Conservation (phyloP, 805 yeast genomes). For the Starmerella bacillaris region DNA sequence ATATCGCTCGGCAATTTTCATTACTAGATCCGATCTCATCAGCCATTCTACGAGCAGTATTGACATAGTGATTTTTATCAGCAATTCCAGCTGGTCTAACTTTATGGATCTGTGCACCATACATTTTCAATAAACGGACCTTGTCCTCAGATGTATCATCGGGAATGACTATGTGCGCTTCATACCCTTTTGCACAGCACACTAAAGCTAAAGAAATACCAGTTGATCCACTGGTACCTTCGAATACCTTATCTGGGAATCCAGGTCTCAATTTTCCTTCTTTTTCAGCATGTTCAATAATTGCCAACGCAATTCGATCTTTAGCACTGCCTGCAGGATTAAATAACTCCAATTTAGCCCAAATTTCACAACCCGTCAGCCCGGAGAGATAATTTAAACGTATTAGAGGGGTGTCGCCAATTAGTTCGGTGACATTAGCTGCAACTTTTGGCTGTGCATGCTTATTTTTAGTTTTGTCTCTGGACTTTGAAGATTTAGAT, state of each 20-base stretch:
- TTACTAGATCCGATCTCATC: conserved; percentile 24
- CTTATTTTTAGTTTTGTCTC: not conserved
- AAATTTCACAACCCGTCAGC: conserved; percentile 62
- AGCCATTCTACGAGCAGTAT: conserved; percentile 60
- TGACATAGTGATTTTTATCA: conserved; percentile 83
- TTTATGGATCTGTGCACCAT: conserved; percentile 69
- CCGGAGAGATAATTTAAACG: conserved; percentile 51
- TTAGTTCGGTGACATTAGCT: conserved; percentile 57
- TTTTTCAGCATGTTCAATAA: conserved; percentile 50
- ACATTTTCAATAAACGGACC: conserved; percentile 43
- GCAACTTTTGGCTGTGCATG: not conserved
- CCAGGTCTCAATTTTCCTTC: conserved; percentile 40
- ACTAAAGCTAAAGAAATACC: conserved; percentile 86
- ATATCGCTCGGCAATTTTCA: conserved; percentile 42
- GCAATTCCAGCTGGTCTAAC: conserved; percentile 92
- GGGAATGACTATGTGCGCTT: conserved; percentile 83
- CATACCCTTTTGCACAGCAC: conserved; percentile 76
- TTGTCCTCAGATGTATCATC: conserved; percentile 85
- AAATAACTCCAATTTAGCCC: conserved; percentile 66
- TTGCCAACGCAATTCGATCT: conserved; percentile 80
- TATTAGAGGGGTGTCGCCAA: conserved; percentile 82
- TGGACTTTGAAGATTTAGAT: not conserved
- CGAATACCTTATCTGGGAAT: conserved; percentile 60
- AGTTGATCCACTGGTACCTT: conserved; percentile 94
- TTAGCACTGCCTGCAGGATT: conserved; percentile 96